Evolutionary conservation across 2,329 filamentous ascomycete genomes (phyloP).

Genomic region (Rutstroemia sp.): DNA sequence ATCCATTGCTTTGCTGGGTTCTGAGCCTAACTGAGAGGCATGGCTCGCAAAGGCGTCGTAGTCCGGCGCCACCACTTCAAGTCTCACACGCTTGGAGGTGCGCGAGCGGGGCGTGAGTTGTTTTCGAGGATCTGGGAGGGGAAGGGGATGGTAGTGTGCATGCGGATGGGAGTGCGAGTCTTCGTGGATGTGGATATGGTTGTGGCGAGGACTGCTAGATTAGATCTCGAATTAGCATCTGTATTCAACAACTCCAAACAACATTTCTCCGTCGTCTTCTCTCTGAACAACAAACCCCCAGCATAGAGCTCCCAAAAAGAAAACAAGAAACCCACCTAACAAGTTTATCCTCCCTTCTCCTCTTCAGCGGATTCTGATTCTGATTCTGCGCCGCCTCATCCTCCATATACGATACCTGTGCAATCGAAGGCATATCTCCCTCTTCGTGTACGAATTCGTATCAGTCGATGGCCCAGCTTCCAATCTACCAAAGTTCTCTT

Average conservation of each 20-base stretch:
- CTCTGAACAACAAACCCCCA: too few species aligned
- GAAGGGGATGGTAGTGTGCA: neutral
- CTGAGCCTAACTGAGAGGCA: neutral
- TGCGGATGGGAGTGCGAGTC: neutral
- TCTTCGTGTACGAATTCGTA: too few species aligned
- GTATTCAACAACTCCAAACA: neutral
- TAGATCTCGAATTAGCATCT: neutral
- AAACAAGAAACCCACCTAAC: too few species aligned
- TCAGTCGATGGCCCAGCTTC: too few species aligned
- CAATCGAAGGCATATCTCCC: too few species aligned
- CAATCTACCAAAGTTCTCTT: too few species aligned
- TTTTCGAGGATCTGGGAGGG: neutral
- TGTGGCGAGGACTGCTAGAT: neutral
- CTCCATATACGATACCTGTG: too few species aligned
- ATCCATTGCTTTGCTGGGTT: slow-evolving; percentile 11
- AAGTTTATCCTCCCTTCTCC: too few species aligned
- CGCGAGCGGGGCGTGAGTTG: neutral
- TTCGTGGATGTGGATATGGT: neutral
- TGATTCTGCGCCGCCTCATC: too few species aligned
- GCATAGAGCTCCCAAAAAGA: too few species aligned
- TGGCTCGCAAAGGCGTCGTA: neutral
- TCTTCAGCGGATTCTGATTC: too few species aligned
- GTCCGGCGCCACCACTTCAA: neutral
- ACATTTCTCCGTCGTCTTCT: neutral
- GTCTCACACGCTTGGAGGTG: neutral